Evolutionary conservation across 768 basidiomycete species (phyloP), one percentile per base, ranked within the genome.

Genomic region (Podaxis pistillaris): DNA sequence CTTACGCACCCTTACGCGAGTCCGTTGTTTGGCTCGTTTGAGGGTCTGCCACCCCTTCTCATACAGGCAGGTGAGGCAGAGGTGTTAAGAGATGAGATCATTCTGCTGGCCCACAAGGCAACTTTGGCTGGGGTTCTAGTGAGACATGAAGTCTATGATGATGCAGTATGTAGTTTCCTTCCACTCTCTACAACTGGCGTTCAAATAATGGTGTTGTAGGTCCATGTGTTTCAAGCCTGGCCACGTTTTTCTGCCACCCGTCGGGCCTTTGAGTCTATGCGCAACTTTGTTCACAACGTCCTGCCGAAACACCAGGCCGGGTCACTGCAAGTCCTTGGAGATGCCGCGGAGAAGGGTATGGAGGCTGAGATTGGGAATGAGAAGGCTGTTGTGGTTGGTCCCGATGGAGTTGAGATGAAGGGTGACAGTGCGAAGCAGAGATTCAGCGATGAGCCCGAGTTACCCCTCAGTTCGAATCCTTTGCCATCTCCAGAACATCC

Each of bases 1-100:
- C 78, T 98, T 51, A 98, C 95, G 0, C 95, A 99, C 73, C 96
- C 96, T 9, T 99, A 99, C 68, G 96, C 91, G 9, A 95, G 93
- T 63, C 96, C 94, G 0, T 78, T 99, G 15, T 99, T 99, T 68
- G 96, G 97, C 19, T 86, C 94, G 71, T 89, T 96, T 64, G 77
- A 79, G 9, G 91, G 90, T 7, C 77, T 99, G 17, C 96, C 96
- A 9, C 96, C 96, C 0, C 71, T 98, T 69, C 81, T 98, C 11
- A 89, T 98, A 46, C 94, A 96, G 71, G 88, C 88, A 1, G 96
- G 96, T 17, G 96, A 98, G 65, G 90, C 93, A 1, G 96, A 99
- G 71, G 94, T 97, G 0, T 80, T 99, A n/a, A 81, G 94, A 28
- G 96, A 99, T 69, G 96, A 98, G 72, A 89, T 93, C 24, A 89